phyloP scores from a whole-genome alignment of 768 basidiomycete genomes.

The Lactifluus piperatus region DNA sequence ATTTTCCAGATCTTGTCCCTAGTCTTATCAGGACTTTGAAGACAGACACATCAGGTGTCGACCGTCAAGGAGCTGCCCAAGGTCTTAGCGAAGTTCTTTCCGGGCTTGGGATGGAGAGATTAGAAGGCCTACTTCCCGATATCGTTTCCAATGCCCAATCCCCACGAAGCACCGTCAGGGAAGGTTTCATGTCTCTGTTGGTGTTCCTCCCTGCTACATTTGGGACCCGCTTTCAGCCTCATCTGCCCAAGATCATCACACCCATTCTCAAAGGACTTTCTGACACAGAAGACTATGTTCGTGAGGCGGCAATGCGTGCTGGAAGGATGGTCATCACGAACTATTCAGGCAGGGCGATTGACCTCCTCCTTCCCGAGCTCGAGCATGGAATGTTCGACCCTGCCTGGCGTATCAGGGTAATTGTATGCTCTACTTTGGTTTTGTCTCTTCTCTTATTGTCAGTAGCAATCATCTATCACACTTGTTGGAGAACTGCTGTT shows the following conservation, averaged over 20 bases:
- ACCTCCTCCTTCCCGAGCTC: conserved; percentile 87
- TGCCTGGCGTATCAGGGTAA: conserved; percentile 88
- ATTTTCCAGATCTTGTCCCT: conserved; percentile 96
- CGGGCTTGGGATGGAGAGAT: conserved; percentile 93
- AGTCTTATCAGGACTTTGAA: conserved; percentile 80
- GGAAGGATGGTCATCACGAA: conserved; percentile 96
- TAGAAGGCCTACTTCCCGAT: conserved; percentile 90
- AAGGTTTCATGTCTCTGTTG: conserved; percentile 97
- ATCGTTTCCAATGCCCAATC: conserved; percentile 89
- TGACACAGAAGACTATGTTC: conserved; percentile 89
- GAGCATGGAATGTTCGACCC: conserved; percentile 93
- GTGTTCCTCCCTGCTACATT: conserved; percentile 95
- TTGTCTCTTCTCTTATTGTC: conserved; percentile 15
- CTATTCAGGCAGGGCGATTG: conserved; percentile 87
- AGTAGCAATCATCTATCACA: conserved; percentile 88
- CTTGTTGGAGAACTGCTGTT: conserved; percentile 93
- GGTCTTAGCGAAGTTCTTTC: conserved; percentile 93
- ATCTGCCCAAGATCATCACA: conserved; percentile 87
- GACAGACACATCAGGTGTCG: conserved; percentile 89
- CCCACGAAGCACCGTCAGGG: conserved; percentile 82
- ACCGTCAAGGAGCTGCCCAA: conserved; percentile 96
- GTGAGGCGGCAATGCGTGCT: conserved; percentile 98
- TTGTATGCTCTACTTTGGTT: conserved; percentile 24
- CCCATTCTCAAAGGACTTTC: conserved; percentile 89
- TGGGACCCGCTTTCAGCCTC: conserved; percentile 92